phyloP scores from a whole-genome alignment of 106 monocot genomes.

The Acorus gramineus region DNA sequence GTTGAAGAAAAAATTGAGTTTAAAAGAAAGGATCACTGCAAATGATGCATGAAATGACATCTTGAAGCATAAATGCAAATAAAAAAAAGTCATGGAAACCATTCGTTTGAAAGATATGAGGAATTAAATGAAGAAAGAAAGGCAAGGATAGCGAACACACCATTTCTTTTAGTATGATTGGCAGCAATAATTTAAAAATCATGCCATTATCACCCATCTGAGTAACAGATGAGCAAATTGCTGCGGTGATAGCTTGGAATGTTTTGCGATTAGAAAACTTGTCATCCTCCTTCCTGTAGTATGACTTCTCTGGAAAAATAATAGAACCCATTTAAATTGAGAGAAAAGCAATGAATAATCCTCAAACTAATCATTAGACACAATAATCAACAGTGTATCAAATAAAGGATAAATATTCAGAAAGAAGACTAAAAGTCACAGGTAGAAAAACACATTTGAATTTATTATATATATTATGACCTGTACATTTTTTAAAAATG shows the following conservation, averaged over 20 bases:
- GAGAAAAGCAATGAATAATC: not conserved
- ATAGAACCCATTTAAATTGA: conserved; percentile 1
- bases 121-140: not conserved
- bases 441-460: too few relatives aligned
- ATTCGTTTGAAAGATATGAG: not conserved
- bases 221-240: conserved; percentile 39
- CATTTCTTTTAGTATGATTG: conserved; percentile 35
- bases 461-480: too few relatives aligned
- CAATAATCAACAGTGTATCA: not conserved
- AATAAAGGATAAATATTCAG: not conserved
- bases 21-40: not conserved
- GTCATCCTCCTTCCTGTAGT: conserved; percentile 10
- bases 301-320: conserved; percentile 23
- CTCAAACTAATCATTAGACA: not conserved
- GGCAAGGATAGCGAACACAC: conserved; percentile 8
- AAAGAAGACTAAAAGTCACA: not conserved
- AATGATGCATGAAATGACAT: not conserved
- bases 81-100: not conserved
- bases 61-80: not conserved
- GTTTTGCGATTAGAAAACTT: conserved; percentile 20
- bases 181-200: conserved; percentile 39
- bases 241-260: conserved; percentile 24
- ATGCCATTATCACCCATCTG: conserved; percentile 62
- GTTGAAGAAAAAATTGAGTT: too few relatives aligned
- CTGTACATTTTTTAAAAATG: too few relatives aligned